phyloP scores from a whole-genome alignment of 108 stramenopile genomes.

The Stephanodiscus minutulus region DNA sequence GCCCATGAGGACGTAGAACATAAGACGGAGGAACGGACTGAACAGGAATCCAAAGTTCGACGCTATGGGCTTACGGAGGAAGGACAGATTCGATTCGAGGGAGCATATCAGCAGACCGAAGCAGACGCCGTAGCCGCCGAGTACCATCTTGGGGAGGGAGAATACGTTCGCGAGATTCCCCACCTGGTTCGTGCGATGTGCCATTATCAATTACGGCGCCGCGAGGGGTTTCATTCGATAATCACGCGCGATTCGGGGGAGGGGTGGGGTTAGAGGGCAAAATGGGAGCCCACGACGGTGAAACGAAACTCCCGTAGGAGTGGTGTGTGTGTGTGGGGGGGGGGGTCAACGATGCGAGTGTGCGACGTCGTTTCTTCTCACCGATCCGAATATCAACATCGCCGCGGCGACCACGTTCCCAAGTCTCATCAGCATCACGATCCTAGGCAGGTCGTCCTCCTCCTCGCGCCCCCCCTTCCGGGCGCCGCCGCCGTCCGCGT shows the following conservation, averaged over 20 bases:
- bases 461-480: background rate
- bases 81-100: constrained; percentile 50
- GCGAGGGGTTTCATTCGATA: background rate
- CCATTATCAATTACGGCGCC: background rate
- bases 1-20: constrained; percentile 79
- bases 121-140: constrained; percentile 39
- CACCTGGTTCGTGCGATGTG: background rate
- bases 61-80: constrained; percentile 63
- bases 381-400: constrained; percentile 13
- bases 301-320: background rate
- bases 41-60: constrained; percentile 89
- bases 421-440: constrained; percentile 11
- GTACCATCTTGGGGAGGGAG: constrained; percentile 37
- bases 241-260: background rate
- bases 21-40: constrained; percentile 67
- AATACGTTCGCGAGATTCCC: constrained; percentile 31
- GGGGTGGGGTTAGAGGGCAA: background rate
- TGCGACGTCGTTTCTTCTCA: background rate
- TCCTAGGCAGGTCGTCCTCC: background rate
- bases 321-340: no score
- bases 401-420: constrained; percentile 13
- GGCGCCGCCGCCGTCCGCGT: background rate
- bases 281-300: background rate
- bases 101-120: constrained; percentile 40
- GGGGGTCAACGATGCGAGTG: background rate